phyloP scores from a whole-genome alignment of 345 rosid genomes.

The thale cress (Arabidopsis thaliana) region DNA sequence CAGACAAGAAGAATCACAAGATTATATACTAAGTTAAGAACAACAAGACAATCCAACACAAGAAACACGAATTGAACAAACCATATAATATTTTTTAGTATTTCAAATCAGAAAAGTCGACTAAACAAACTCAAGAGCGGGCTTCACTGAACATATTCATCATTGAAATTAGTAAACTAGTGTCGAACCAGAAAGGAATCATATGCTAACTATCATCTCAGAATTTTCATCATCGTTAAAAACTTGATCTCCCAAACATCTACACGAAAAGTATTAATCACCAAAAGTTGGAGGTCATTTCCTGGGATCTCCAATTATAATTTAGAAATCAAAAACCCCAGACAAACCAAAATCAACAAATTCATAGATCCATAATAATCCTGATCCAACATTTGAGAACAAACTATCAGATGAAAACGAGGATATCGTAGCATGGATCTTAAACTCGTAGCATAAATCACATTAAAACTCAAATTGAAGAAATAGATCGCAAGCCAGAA shows the following conservation, averaged over 20 bases:
- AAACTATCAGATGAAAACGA: background rate
- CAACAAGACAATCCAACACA: background rate
- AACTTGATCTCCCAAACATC: no score
- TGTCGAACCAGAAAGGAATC: no score
- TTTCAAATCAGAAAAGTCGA: no score
- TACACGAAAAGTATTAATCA: no score
- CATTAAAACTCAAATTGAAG: background rate
- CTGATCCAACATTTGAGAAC: conserved; percentile 3
- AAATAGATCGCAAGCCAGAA: background rate
- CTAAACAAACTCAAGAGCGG: no score
- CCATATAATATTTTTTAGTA: background rate
- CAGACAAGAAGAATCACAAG: background rate
- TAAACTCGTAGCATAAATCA: conserved; percentile 2
- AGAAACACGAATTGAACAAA: no score
- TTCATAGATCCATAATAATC: conserved; percentile 30
- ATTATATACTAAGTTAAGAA: background rate
- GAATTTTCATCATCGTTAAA: conserved; percentile 15
- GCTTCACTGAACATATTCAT: no score
- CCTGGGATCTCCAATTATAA: background rate
- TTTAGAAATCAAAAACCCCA: background rate
- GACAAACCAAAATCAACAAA: background rate
- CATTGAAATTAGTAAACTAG: background rate
- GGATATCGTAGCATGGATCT: conserved; percentile 9
- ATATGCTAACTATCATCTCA: background rate
- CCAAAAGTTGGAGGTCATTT: conserved; percentile 6